Base-by-base conservation (phyloP, 805 yeast species). In the Wickerhamiella galacta region DNA sequence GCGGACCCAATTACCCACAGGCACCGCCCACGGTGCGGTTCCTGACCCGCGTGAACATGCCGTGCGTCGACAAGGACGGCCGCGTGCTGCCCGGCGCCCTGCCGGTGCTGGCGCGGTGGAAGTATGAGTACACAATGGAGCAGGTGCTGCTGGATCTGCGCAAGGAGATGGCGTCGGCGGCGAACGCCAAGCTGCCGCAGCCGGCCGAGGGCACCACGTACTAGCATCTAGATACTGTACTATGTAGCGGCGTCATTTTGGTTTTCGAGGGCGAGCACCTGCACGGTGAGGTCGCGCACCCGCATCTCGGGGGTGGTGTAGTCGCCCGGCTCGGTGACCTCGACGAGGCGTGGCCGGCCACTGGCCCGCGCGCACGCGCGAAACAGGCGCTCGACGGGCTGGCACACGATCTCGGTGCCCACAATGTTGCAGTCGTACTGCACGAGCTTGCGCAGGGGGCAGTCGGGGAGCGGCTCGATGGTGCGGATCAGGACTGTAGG, bases 51-150 rank as follows among this genome's bases (percentile, higher is more conserved):
- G 71, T 90, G 44, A 90, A 87, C 53, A 64, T 90, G 36, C 95
- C 95, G 1, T 83, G 93, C 49, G 95, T 90, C n/a, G 76, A 77
- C 52, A 61, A 48, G 20, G 44, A 51, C 28, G 98, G 75, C 28
- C 61, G 54, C 25, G 57, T 78, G 2, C 59, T 65, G 17, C 49
- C 64, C 8, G 39, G 54, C 7, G 63, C 64, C 41, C 74, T 90
- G 44, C 74, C 74, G 25, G 72, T 75, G 11, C 67, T 90, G 53
- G 66, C 68, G 35, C 65, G 70, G 44, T 90, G 99, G 99, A 82
- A 77, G 53, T 67, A 93, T 50, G 64, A 72, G n/a, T 80, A 76
- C 52, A 80, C 85, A 28, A 81, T 90, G 83, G 98, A 90, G 57
- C 78, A 83, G n/a, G 65, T 90, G 6, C 63, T 90, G 42, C 66